Evolutionary conservation across 202 grass and related monocot species (phyloP).

Genomic region (Eragrostis tef): DNA sequence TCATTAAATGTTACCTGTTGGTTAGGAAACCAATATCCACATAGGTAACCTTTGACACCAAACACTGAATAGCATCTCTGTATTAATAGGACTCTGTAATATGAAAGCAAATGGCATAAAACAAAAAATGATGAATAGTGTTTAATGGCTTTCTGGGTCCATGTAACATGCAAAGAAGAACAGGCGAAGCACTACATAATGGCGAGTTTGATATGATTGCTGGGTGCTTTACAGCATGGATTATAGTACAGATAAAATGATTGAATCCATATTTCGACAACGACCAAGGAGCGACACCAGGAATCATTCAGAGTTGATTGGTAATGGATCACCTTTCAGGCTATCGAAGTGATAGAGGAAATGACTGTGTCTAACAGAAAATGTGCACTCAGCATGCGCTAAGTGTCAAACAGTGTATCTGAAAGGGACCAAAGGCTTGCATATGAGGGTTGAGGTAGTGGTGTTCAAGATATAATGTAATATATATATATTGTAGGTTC

Average conservation of each 20-base stretch:
- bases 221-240: neutral
- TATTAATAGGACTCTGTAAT: too few relatives aligned
- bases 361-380: slow-evolving; percentile 11
- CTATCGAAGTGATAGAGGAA: neutral
- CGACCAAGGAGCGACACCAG: neutral
- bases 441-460: neutral
- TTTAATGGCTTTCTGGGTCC: neutral
- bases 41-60: too few relatives aligned
- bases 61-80: too few relatives aligned
- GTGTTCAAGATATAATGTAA: slow-evolving; percentile 3
- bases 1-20: too few relatives aligned
- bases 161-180: neutral
- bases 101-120: too few relatives aligned
- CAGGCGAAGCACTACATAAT: slow-evolving; percentile 11
- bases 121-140: neutral
- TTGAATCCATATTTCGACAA: neutral
- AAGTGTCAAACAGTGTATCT: neutral
- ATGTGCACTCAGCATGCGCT: neutral
- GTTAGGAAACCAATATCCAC: too few relatives aligned
- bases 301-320: slow-evolving; percentile 16
- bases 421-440: slow-evolving; percentile 29
- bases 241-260: neutral
- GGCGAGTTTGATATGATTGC: slow-evolving; percentile 1
- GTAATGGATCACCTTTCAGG: neutral
- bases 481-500: neutral